Evolutionary conservation across 305 asterid species (phyloP), one percentile per base, ranked within the genome.

Genomic region (Solanum hybrid): DNA sequence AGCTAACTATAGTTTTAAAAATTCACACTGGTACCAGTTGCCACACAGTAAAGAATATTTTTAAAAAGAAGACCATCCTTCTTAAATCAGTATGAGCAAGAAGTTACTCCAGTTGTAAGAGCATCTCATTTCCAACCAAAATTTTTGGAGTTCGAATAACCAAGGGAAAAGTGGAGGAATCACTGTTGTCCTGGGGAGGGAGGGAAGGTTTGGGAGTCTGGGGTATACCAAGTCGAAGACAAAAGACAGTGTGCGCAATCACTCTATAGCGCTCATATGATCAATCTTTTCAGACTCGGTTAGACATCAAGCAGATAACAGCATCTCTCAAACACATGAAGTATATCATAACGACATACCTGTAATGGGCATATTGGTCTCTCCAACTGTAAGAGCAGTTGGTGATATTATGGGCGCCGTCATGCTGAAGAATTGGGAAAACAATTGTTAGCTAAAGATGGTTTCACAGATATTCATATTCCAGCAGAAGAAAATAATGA

Each of bases 381-480:
- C 99, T 86, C 99, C 99, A 77, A 32, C 90, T 90, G 87, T 89
- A 77, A 95, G 98, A 89, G 99, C 96, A 87, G 94, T 92, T 86
- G 95, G 92, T 90, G 98, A 97, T 91, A 97, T 97, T 66, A 94
- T 86, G 91, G 98, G 98, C 79, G 98, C 98, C 72, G 99, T 96
- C 98, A 97, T 95, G 91, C 99, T 91, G 93, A 64, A 87, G 89
- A 91, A 85, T 36, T 16, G 86, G 86, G 73, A 20, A n/a, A 72
- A 64, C 69, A 87, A 26, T 75, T n/a, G 31, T 78, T 82, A 60
- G 85, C 36, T 69, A 82, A 71, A 84, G 89, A 26, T n/a, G 34
- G 42, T 71, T 78, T 51, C 38, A 31, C 20, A n/a, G 24, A 31
- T 27, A 32, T 46, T 69, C 38, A 34, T 26, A 81, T 42, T 42